These are phyloP conservation scores for Psilocybe cyanescens DNA, from an alignment of 768 basidiomycete species.

Conservation along the genomic window DNA sequence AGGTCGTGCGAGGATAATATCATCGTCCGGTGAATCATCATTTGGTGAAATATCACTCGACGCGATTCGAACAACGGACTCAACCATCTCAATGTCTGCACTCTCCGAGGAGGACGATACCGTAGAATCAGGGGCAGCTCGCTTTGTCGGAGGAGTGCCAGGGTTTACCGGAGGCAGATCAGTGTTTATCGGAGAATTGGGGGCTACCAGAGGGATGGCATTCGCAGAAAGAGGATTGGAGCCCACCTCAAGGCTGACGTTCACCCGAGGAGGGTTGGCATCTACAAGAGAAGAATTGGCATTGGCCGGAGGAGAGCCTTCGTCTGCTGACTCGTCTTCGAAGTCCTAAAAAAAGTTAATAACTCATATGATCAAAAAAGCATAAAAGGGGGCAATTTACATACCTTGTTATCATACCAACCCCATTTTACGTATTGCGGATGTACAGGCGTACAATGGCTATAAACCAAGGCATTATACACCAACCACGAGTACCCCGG, in stretches of 20 bases:
- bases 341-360: not conserved
- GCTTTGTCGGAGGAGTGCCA: not conserved
- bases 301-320: not conserved
- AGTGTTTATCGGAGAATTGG: not conserved
- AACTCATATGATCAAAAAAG: not conserved
- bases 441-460: constrained; percentile 46
- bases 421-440: constrained; percentile 44
- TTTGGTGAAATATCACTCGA: not conserved
- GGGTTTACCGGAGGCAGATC: not conserved
- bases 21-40: not conserved
- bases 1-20: not conserved
- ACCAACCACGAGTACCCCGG: constrained; percentile 41
- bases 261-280: no score
- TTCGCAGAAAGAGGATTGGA: not conserved
- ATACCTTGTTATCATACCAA: constrained; percentile 58
- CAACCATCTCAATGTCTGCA: not conserved
- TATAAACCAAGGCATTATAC: constrained; percentile 51
- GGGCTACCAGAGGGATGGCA: not conserved
- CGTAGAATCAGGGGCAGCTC: not conserved
- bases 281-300: not conserved
- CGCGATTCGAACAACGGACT: not conserved
- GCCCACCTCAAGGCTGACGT: not conserved
- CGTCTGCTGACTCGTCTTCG: not conserved
- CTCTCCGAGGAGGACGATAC: not conserved
- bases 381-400: not conserved